Evolutionary conservation across 1,139 yeast genomes (phyloP).

Genomic region (Lodderomyces margitis): DNA sequence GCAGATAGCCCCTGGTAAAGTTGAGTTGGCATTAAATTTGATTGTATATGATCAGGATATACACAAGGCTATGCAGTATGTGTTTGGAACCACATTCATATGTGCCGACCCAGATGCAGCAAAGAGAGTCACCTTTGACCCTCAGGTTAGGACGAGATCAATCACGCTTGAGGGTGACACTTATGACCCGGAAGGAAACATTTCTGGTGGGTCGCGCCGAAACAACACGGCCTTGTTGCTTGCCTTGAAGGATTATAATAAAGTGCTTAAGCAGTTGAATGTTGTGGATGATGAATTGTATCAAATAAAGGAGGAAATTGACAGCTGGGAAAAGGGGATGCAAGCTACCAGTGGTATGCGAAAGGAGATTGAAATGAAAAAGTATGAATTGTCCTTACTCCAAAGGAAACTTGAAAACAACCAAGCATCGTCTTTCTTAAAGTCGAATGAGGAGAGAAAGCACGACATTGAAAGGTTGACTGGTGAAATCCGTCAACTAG

Average conservation of each 20-base stretch:
- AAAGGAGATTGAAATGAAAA: constrained; percentile 61
- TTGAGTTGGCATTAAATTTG: constrained; percentile 80
- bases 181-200: constrained; percentile 93
- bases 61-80: constrained; percentile 81
- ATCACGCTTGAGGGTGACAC: constrained; percentile 92
- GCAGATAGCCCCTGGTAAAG: constrained; percentile 72
- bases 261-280: constrained; percentile 40
- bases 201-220: constrained; percentile 91
- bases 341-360: constrained; percentile 57
- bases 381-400: constrained; percentile 65
- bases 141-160: constrained; percentile 75
- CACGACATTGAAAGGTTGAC: constrained; percentile 49
- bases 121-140: constrained; percentile 81
- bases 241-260: constrained; percentile 67
- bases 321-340: constrained; percentile 45
- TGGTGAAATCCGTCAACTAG: constrained; percentile 35
- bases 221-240: constrained; percentile 57
- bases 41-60: constrained; percentile 73
- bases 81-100: constrained; percentile 83
- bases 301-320: constrained; percentile 40
- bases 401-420: constrained; percentile 61
- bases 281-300: constrained; percentile 39
- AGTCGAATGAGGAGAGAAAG: constrained; percentile 48
- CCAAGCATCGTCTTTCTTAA: constrained; percentile 55
- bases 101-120: constrained; percentile 90